Conservation (phyloP, 2,329 filamentous ascomycete genomes). For the Alternaria ethzedia region DNA sequence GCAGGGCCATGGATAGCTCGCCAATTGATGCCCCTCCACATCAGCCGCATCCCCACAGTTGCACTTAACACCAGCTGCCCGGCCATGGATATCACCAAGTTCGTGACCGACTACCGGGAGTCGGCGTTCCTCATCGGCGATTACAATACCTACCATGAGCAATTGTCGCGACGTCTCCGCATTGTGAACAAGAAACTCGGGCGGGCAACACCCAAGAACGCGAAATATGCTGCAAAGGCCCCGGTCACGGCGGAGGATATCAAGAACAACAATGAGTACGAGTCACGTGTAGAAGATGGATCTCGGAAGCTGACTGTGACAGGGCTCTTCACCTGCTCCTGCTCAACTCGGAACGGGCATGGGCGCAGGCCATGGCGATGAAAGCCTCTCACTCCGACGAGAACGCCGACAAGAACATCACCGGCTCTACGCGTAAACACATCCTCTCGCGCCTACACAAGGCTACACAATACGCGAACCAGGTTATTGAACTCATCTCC, state of each 20-base stretch:
- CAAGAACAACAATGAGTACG: conserved; percentile 76
- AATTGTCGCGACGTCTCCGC: conserved; percentile 80
- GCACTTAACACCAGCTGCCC: conserved; percentile 5
- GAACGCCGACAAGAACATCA: conserved; percentile 73
- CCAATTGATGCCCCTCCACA: conserved; percentile 29
- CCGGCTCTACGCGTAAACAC: conserved; percentile 80
- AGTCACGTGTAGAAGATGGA: not conserved
- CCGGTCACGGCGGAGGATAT: conserved; percentile 78
- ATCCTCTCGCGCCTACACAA: conserved; percentile 88
- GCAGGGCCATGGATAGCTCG: conserved; percentile 16
- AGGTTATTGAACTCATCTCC: conserved; percentile 70
- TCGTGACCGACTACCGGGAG: conserved; percentile 79
- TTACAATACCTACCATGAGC: conserved; percentile 82
- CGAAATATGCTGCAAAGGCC: conserved; percentile 78
- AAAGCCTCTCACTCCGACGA: conserved; percentile 82
- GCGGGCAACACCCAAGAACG: conserved; percentile 81
- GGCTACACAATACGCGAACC: conserved; percentile 72
- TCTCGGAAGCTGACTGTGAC: conserved; percentile 4
- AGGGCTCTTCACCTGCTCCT: conserved; percentile 66
- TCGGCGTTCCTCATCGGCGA: conserved; percentile 86
- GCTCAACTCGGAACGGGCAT: conserved; percentile 86
- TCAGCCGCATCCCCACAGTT: conserved; percentile 14
- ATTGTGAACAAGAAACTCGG: conserved; percentile 85
- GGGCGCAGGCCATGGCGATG: conserved; percentile 95
- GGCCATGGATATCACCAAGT: conserved; percentile 87